Conservation (phyloP, 805 yeast genomes). For the Jamesozyma piceae region DNA sequence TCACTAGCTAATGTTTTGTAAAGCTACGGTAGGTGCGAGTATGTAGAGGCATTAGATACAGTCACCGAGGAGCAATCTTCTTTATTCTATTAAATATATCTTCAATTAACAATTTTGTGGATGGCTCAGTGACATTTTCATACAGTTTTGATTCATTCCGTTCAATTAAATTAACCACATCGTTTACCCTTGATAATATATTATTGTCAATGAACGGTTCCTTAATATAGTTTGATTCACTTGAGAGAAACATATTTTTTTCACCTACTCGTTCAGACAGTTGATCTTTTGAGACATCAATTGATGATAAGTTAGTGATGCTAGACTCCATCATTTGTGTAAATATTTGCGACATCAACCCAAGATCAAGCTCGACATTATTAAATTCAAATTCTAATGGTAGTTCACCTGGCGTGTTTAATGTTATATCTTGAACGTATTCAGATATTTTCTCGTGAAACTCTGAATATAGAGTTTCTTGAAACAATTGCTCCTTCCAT, state of each 20-base stretch:
- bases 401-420: constrained; percentile 5
- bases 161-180: constrained; percentile 11
- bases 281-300: background rate
- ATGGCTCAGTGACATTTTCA: constrained; percentile 12
- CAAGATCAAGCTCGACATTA: constrained; percentile 6
- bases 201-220: constrained; percentile 8
- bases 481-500: constrained; percentile 16
- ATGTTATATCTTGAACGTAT: constrained; percentile 6
- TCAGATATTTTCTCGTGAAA: constrained; percentile 5
- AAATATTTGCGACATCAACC: background rate
- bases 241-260: background rate
- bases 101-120: constrained; percentile 8
- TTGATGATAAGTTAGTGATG: background rate
- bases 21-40: too few species aligned
- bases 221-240: background rate
- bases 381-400: constrained; percentile 9
- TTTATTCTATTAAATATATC: constrained; percentile 14
- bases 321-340: background rate
- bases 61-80: constrained; percentile 12
- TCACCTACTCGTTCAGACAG: background rate
- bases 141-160: constrained; percentile 14
- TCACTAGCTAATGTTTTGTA: too few species aligned
- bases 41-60: background rate
- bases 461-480: constrained; percentile 5
- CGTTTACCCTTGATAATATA: constrained; percentile 11